A percentile compares a stretch with the other conserved stretches of the same genome.
These are phyloP conservation scores for Singerocomus inundabilis DNA, from an alignment of 1,284 basidiomycete genomes.

Conservation along the genomic window DNA sequence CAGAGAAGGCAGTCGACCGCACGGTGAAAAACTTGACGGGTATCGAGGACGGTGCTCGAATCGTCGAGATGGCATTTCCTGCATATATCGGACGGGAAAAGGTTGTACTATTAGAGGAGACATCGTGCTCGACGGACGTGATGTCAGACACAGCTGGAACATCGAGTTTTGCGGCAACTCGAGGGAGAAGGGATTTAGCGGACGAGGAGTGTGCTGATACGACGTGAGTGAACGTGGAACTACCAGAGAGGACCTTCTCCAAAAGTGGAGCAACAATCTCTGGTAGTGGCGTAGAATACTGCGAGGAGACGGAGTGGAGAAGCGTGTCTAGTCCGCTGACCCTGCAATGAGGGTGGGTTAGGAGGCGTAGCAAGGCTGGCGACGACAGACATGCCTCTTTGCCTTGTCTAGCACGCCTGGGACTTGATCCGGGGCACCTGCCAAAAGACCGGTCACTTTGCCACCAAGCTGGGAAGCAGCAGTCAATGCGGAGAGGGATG, in stretches of 20 bases:
- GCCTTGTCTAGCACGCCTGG: conserved; percentile 69
- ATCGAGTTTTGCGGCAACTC: conserved; percentile 86
- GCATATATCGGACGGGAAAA: conserved; percentile 97
- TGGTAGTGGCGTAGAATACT: conserved; percentile 50
- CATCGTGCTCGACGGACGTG: conserved; percentile 77
- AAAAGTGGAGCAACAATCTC: conserved; percentile 54
- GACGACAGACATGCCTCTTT: conserved; percentile 59
- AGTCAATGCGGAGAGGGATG: conserved; percentile 86
- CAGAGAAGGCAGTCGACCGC: conserved; percentile 90
- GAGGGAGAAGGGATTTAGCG: conserved; percentile 69
- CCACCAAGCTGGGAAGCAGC: conserved; percentile 87
- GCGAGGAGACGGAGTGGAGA: conserved; percentile 50
- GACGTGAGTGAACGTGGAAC: conserved; percentile 79
- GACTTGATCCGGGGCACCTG: conserved; percentile 76
- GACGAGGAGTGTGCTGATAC: conserved; percentile 65
- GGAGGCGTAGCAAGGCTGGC: background rate
- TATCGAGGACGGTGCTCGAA: conserved; percentile 74
- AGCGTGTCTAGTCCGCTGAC: conserved; percentile 48
- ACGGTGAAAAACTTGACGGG: conserved; percentile 95
- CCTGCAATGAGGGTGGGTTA: conserved; percentile 30
- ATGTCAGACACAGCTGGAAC: conserved; percentile 90
- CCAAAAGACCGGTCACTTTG: conserved; percentile 84
- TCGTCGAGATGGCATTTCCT: conserved; percentile 94
- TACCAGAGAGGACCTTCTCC: conserved; percentile 50
- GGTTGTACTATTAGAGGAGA: conserved; percentile 65